Conservation (phyloP, 1,139 yeast genomes). For the Sugiyamaella neomexicana region DNA sequence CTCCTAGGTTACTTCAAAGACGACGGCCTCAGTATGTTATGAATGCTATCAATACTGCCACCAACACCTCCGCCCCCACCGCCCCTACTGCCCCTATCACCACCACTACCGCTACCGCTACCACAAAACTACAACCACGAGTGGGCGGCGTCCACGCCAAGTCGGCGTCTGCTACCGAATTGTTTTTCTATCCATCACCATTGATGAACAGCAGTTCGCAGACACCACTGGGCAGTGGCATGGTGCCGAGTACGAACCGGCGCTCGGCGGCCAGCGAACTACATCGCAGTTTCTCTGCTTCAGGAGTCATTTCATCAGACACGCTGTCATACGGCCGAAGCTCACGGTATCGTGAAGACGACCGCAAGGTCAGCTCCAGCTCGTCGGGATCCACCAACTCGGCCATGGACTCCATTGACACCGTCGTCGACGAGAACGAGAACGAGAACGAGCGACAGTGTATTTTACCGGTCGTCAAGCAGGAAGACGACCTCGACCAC, state of each 20-base stretch:
- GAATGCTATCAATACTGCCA: constrained; percentile 15
- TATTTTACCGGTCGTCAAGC: not conserved
- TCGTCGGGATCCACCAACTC: constrained; percentile 6
- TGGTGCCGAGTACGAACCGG: too few species aligned
- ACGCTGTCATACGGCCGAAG: constrained; percentile 1
- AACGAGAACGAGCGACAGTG: not conserved
- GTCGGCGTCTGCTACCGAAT: constrained; percentile 18
- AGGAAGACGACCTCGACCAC: not conserved
- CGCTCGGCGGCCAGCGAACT: constrained; percentile 8
- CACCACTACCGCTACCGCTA: not conserved
- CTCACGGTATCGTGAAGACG: not conserved
- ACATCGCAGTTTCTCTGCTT: constrained; percentile 19
- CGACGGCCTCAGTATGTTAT: constrained; percentile 18
- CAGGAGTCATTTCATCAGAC: constrained; percentile 13
- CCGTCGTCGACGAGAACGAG: not conserved
- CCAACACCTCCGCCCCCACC: not conserved
- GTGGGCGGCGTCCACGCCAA: not conserved
- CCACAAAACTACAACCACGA: constrained; percentile 11
- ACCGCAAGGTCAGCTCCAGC: constrained; percentile 4
- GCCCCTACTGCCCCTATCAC: too few species aligned
- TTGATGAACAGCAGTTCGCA: not conserved
- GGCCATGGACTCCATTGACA: constrained; percentile 4
- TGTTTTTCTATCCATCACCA: constrained; percentile 7
- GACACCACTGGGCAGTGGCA: too few species aligned
- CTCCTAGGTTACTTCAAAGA: constrained; percentile 13